Percentiles rank a stretch among this genome's conserved stretches.
phyloP scores from a whole-genome alignment of 1,284 basidiomycete genomes.

The Pascua guehoae region DNA sequence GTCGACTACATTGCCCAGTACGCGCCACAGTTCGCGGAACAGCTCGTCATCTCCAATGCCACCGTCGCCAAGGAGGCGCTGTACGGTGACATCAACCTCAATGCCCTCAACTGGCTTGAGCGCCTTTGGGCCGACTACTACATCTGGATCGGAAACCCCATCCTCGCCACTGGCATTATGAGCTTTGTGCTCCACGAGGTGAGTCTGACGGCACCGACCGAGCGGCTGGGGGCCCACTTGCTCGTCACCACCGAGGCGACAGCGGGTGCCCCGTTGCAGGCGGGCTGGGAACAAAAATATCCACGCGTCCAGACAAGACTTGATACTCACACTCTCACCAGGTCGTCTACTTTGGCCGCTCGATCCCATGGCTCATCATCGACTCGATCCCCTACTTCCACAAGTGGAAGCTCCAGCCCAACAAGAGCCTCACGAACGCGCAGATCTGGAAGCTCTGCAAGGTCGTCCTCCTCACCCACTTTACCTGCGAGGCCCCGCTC shows the following conservation, averaged over 20 bases:
- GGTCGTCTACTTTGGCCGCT: constrained; percentile 95
- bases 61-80: constrained; percentile 42
- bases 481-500: constrained; percentile 91
- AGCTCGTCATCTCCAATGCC: constrained; percentile 40
- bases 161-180: constrained; percentile 91
- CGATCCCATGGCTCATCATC: constrained; percentile 92
- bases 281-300: too few relatives aligned
- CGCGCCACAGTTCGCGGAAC: constrained; percentile 39
- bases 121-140: constrained; percentile 79
- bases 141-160: constrained; percentile 78
- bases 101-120: constrained; percentile 70
- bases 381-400: constrained; percentile 91
- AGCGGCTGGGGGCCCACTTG: background rate
- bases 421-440: constrained; percentile 69
- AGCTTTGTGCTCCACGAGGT: constrained; percentile 94
- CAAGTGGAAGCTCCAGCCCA: constrained; percentile 88
- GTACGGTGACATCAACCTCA: constrained; percentile 56
- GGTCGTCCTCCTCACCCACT: constrained; percentile 90
- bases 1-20: constrained; percentile 42
- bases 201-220: constrained; percentile 29
- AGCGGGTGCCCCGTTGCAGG: too few relatives aligned
- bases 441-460: constrained; percentile 98
- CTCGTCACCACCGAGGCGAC: too few relatives aligned
- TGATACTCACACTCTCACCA: constrained; percentile 38
- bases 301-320: too few relatives aligned